A percentile compares a stretch with the other conserved stretches of the same genome.
These are phyloP conservation scores for Sugiyamaella sp. DNA, from an alignment of 1,139 yeast species.

Conservation along the genomic window DNA sequence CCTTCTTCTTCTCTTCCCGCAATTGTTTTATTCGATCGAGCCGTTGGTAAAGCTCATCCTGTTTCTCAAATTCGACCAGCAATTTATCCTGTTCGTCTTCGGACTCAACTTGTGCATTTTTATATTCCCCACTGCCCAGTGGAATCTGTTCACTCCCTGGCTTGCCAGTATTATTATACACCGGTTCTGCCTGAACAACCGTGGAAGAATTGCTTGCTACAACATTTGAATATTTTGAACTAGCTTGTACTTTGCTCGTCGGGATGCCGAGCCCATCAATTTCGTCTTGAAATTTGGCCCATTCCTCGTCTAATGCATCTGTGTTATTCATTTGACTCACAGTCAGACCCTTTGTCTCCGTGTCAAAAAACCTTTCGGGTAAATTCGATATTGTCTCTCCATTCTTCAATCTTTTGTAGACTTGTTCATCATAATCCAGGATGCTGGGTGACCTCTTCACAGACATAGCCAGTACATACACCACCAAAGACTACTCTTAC, in stretches of 20 bases:
- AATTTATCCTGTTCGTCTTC: conserved; percentile 21
- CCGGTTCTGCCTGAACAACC: conserved; percentile 13
- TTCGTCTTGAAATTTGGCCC: conserved; percentile 30
- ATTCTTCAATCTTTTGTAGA: conserved; percentile 8
- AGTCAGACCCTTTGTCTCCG: not conserved
- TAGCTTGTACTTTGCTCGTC: no score
- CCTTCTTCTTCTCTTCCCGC: conserved; percentile 15
- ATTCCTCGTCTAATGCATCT: conserved; percentile 26
- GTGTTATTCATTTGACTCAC: not conserved
- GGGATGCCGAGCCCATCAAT: no score
- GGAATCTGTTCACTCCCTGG: not conserved
- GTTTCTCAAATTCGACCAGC: conserved; percentile 25
- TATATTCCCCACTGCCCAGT: not conserved
- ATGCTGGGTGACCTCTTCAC: conserved; percentile 9
- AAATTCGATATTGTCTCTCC: not conserved
- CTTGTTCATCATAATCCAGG: not conserved
- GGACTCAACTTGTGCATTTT: not conserved
- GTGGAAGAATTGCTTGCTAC: not conserved
- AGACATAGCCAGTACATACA: conserved; percentile 1
- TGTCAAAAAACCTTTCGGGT: conserved; percentile 11
- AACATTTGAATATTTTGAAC: not conserved
- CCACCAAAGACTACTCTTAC: not conserved
- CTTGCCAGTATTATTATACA: not conserved
- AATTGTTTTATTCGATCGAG: conserved; percentile 20
- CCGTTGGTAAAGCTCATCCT: conserved; percentile 22